A percentile compares a stretch with the other conserved stretches of the same genome.
phyloP scores from a whole-genome alignment of 495 filamentous ascomycete genomes.

The Tuber calosporum region DNA sequence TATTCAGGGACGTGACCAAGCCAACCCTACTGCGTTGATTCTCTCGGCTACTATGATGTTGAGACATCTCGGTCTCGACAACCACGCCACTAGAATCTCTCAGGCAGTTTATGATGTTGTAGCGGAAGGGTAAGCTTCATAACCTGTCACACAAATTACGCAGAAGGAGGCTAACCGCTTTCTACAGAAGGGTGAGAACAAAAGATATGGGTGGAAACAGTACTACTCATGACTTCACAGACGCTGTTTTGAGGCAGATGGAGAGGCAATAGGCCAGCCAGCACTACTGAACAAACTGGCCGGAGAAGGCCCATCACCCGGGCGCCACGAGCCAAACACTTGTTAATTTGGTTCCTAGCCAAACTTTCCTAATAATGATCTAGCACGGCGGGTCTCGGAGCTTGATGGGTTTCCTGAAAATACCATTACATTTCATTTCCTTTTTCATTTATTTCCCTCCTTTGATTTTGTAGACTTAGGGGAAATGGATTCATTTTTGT shows the following conservation, averaged over 20 bases:
- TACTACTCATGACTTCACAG: constrained; percentile 90
- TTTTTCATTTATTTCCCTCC: constrained; percentile 9
- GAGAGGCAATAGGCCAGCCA: constrained; percentile 46
- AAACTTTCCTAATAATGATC: neutral
- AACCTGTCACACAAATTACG: neutral
- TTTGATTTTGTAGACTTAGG: constrained; percentile 5
- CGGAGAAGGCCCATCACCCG: neutral
- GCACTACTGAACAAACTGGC: neutral
- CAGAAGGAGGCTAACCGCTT: constrained; percentile 38
- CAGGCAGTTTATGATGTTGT: constrained; percentile 97
- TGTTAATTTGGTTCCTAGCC: neutral
- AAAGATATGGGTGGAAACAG: constrained; percentile 88
- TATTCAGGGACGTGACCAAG: constrained; percentile 98
- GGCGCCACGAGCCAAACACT: neutral
- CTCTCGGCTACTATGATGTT: constrained; percentile 94
- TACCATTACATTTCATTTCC: constrained; percentile 27
- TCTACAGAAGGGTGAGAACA: constrained; percentile 66
- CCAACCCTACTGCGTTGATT: constrained; percentile 92
- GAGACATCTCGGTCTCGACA: constrained; percentile 89
- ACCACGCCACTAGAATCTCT: constrained; percentile 95
- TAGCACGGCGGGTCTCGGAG: neutral
- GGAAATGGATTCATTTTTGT: neutral
- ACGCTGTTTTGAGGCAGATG: constrained; percentile 89
- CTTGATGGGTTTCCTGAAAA: constrained; percentile 8
- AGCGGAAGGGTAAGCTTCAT: constrained; percentile 68